Conservation (phyloP, 2,329 filamentous ascomycete genomes). For the Leptoxyphium fumago region DNA sequence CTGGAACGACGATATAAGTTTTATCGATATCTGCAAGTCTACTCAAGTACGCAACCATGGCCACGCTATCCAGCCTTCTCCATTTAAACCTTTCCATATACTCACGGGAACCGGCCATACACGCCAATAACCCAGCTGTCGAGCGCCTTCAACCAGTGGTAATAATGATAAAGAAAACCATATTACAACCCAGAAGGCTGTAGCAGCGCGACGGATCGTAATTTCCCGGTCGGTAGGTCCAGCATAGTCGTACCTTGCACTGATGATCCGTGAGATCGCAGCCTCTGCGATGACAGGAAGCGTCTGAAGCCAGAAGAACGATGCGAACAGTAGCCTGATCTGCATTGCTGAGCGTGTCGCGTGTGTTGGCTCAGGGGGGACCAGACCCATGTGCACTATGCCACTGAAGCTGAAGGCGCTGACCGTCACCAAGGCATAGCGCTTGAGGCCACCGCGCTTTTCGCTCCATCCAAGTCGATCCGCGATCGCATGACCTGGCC, state of each 20-base stretch:
- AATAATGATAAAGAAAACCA: slow-evolving; percentile 12
- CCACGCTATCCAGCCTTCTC: slow-evolving; percentile 10
- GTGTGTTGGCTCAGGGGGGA: slow-evolving; percentile 14
- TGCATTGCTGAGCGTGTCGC: slow-evolving; percentile 1
- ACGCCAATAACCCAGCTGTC: slow-evolving; percentile 15
- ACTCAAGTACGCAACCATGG: slow-evolving; percentile 1
- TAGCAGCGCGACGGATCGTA: slow-evolving; percentile 4
- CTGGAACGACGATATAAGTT: no score
- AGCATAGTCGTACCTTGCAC: background rate
- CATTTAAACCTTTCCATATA: slow-evolving; percentile 9
- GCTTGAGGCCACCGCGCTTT: slow-evolving; percentile 2
- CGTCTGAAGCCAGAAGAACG: slow-evolving; percentile 18
- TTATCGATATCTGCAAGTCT: background rate
- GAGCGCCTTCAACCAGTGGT: slow-evolving; percentile 10
- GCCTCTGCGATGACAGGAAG: slow-evolving; percentile 13
- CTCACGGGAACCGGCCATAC: slow-evolving; percentile 14
- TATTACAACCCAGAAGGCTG: slow-evolving; percentile 9
- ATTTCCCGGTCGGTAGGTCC: slow-evolving; percentile 1
- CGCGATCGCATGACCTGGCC: slow-evolving; percentile 12
- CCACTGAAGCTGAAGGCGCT: slow-evolving; percentile 16
- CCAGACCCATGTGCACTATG: slow-evolving; percentile 16
- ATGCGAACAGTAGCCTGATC: slow-evolving; percentile 7
- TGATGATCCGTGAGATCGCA: slow-evolving; percentile 3
- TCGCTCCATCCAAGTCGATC: slow-evolving; percentile 3
- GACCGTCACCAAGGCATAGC: slow-evolving; percentile 11